phyloP scores from a whole-genome alignment of 495 filamentous ascomycete genomes.

The Thozetella sp. region DNA sequence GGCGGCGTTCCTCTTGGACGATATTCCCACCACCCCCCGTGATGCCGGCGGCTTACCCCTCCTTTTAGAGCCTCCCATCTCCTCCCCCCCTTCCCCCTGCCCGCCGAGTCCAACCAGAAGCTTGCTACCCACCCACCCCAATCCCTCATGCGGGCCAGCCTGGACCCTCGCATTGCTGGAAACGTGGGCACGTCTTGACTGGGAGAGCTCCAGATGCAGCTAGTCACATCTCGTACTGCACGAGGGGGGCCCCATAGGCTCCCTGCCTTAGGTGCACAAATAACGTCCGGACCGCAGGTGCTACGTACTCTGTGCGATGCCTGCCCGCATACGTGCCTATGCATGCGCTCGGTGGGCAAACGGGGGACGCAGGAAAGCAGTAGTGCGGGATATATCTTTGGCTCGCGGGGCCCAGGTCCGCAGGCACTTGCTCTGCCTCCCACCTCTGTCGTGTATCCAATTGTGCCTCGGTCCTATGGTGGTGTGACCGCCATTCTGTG shows the following conservation, averaged over 20 bases:
- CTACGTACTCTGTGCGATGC: neutral
- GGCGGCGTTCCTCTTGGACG: neutral
- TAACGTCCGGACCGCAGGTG: no score
- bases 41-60: neutral
- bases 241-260: no score
- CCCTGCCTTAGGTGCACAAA: no score
- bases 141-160: neutral
- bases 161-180: conserved; percentile 1
- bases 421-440: neutral
- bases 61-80: neutral
- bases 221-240: no score
- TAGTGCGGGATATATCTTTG: neutral
- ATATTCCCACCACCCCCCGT: neutral
- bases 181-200: neutral
- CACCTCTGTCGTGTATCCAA: conserved; percentile 1
- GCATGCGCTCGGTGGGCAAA: neutral
- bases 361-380: neutral
- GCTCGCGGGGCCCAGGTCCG: neutral
- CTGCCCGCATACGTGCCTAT: neutral
- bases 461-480: neutral
- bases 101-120: no score
- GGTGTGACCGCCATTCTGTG: neutral
- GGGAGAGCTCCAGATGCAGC: neutral
- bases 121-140: no score
- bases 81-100: no score